Percentiles rank a stretch among this genome's conserved stretches.
phyloP scores from a whole-genome alignment of 345 rosid genomes.

The Populus simonii region DNA sequence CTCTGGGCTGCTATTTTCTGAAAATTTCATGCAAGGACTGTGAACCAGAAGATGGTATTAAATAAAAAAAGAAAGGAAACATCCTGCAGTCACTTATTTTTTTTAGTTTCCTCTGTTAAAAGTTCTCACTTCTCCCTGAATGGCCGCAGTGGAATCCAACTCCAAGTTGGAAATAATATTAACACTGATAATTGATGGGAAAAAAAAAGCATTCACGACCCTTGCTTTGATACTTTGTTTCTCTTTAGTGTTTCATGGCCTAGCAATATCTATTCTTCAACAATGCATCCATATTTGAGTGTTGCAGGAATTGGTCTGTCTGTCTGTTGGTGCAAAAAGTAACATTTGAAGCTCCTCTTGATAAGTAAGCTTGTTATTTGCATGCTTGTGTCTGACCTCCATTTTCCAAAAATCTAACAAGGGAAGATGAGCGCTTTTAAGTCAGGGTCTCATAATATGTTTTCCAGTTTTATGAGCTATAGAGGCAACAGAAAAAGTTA shows the following conservation, averaged over 20 bases:
- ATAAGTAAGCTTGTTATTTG: slow-evolving; percentile 46
- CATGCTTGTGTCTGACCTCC: slow-evolving; percentile 24
- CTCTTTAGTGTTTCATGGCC: slow-evolving; percentile 30
- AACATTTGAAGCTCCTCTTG: slow-evolving; percentile 51
- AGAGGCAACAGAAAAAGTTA: not conserved
- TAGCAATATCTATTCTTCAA: slow-evolving; percentile 38
- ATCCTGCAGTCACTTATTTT: not conserved
- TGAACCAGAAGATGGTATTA: not conserved
- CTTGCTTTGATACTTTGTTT: not conserved
- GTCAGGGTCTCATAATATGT: not conserved
- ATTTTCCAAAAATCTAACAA: not conserved
- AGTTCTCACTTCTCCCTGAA: not conserved
- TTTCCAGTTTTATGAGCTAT: slow-evolving; percentile 6
- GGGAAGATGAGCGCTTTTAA: slow-evolving; percentile 5
- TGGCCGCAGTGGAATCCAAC: not conserved
- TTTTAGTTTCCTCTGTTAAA: not conserved
- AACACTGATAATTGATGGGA: not conserved
- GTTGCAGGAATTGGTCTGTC: slow-evolving; percentile 61
- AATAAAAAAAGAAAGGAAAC: not conserved
- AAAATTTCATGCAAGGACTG: not conserved
- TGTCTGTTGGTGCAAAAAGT: slow-evolving; percentile 46
- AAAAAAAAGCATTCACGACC: too few relatives aligned
- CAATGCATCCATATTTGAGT: slow-evolving; percentile 63
- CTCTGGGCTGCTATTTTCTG: not conserved
- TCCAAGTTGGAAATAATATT: not conserved